These are phyloP conservation scores for Aegle marmelos DNA, from an alignment of 345 rosid genomes.

Conservation along the genomic window DNA sequence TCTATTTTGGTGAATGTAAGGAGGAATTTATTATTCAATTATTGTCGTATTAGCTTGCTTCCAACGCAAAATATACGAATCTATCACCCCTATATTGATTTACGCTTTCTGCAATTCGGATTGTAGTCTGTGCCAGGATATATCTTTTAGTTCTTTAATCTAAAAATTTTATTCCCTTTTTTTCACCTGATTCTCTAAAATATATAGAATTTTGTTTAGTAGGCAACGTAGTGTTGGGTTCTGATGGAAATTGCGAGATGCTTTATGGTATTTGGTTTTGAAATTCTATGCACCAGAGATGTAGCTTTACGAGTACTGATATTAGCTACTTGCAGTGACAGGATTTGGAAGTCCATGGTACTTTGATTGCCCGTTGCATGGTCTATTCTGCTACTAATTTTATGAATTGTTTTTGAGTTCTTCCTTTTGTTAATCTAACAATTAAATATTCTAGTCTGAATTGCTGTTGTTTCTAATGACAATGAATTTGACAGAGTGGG, in stretches of 20 bases:
- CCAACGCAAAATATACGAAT: background rate
- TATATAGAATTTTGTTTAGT: too few species aligned
- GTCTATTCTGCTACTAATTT: background rate
- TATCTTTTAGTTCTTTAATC: background rate
- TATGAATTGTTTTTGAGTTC: background rate
- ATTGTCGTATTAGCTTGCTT: background rate
- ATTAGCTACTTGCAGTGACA: too few species aligned
- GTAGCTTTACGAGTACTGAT: background rate
- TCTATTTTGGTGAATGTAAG: background rate
- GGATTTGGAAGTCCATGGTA: background rate
- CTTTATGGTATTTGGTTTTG: background rate
- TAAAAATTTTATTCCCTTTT: too few species aligned
- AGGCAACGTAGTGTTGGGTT: background rate
- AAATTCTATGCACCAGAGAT: background rate
- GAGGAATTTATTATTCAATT: background rate
- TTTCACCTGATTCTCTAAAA: too few species aligned
- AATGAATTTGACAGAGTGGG: constrained; percentile 52
- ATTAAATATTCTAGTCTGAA: background rate
- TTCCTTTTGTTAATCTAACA: background rate
- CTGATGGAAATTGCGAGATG: background rate
- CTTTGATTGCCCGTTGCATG: background rate
- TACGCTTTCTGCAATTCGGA: background rate
- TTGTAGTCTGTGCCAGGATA: background rate
- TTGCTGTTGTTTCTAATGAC: background rate
- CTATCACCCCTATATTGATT: background rate